Base-by-base conservation (phyloP, 768 basidiomycete species). In the Roridomyces roridus region DNA sequence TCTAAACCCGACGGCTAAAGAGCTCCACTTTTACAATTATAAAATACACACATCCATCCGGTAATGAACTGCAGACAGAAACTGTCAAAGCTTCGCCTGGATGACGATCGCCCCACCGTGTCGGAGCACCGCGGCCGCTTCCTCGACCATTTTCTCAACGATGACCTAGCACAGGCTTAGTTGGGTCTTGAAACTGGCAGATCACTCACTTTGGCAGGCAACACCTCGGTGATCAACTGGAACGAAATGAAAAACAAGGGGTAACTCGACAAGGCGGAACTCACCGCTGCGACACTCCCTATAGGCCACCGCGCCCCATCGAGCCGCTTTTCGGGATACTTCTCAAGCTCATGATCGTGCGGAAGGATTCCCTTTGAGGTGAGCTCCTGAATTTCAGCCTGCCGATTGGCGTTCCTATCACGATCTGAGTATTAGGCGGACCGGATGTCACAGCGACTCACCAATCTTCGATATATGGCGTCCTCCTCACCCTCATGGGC, bases 401-500 rank as follows among this genome's bases (percentile, higher is more conserved):
- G 41, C 17, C 61, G 60, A 28, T 65, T 62, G 3, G 31, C 34
- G 45, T 65, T 61, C 63, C 63, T 64, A 46, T 11, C 4, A 15
- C 2, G 46, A 49, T 34, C 65, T 31, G 6, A 31, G 14, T 31
- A 7, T 31, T 31, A 7, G 7, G 14, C 10, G 20, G 41, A 17
- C 18, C 20, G 12, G 37, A 26, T 36, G 15, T 17, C 20, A 20
- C n/a, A 15, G 28, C 48, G 21, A 74, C 80, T 39, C 65, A 89
- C 91, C 93, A 94, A 60, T 94, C 86, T 17, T 86, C 85, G 53
- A 96, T 83, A 69, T 94, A 97, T 9, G 90, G 86, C 3, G 92
- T 94, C 70, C 86, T 85, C 63, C 86, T 76, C 36, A 96, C 94
- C 29, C 95, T 85, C 63, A 97, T 77, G 18, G 96, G 95, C 28